Percentiles rank a stretch among this genome's conserved stretches.
phyloP scores from a whole-genome alignment of 306 rosid species.

The Urtica urens region DNA sequence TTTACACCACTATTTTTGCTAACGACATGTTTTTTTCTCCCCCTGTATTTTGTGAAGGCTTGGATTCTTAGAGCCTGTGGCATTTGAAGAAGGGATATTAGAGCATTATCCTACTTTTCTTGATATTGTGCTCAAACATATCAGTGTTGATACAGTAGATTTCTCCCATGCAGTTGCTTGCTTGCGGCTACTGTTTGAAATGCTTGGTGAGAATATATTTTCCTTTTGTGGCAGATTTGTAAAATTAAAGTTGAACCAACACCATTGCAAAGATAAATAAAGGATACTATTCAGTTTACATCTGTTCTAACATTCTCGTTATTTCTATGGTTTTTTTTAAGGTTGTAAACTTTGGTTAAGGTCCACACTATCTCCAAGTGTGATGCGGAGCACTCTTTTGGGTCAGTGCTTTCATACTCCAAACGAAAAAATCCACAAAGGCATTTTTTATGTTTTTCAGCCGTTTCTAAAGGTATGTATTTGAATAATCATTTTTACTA shows the following conservation, averaged over 20 bases:
- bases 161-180: constrained; percentile 91
- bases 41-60: constrained; percentile 45
- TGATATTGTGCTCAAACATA: constrained; percentile 85
- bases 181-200: constrained; percentile 77
- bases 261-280: too few species aligned
- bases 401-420: constrained; percentile 94
- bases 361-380: constrained; percentile 81
- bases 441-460: constrained; percentile 84
- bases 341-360: constrained; percentile 99
- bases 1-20: constrained; percentile 11
- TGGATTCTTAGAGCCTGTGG: constrained; percentile 86
- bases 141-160: constrained; percentile 71
- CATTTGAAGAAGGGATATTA: constrained; percentile 96
- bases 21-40: constrained; percentile 11
- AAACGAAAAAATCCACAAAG: constrained; percentile 89
- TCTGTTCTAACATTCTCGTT: constrained; percentile 16
- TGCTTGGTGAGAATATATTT: constrained; percentile 52
- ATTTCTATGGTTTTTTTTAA: constrained; percentile 27
- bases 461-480: constrained; percentile 85
- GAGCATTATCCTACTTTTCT: constrained; percentile 85
- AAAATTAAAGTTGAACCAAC: too few species aligned
- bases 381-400: constrained; percentile 85
- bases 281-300: background rate
- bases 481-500: constrained; percentile 19
- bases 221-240: constrained; percentile 12